These are phyloP conservation scores for Podaxis sp. DNA, from an alignment of 768 basidiomycete genomes.

Conservation along the genomic window DNA sequence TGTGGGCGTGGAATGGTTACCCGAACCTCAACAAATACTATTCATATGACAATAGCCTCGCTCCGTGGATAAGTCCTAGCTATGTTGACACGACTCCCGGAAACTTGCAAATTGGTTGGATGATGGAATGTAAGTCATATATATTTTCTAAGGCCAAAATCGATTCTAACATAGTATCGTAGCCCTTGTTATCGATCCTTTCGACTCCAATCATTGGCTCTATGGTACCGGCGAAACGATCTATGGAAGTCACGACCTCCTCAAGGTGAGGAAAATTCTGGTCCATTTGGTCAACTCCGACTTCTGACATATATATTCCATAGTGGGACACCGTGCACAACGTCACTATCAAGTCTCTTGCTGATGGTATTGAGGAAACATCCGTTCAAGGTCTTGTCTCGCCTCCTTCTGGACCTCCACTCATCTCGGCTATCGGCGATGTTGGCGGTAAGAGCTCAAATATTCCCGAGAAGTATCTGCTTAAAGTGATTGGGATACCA, in stretches of 20 bases:
- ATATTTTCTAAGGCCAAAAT: background rate
- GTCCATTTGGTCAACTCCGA: slow-evolving; percentile 1
- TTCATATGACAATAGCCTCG: slow-evolving; percentile 51
- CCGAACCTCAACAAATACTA: slow-evolving; percentile 52
- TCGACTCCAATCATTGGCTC: slow-evolving; percentile 68
- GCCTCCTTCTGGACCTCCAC: slow-evolving; percentile 55
- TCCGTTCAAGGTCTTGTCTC: slow-evolving; percentile 59
- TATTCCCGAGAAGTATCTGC: background rate
- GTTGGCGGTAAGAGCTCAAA: slow-evolving; percentile 40
- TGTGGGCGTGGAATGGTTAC: slow-evolving; percentile 56
- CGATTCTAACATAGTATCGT: background rate
- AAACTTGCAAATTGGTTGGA: slow-evolving; percentile 62
- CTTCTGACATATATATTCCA: slow-evolving; percentile 3
- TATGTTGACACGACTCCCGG: slow-evolving; percentile 43
- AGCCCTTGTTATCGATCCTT: slow-evolving; percentile 61
- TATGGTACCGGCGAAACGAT: slow-evolving; percentile 72
- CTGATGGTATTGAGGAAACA: slow-evolving; percentile 67
- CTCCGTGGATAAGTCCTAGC: slow-evolving; percentile 60
- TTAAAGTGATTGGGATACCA: slow-evolving; percentile 16
- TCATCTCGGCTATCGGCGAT: slow-evolving; percentile 59
- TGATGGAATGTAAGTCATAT: slow-evolving; percentile 56
- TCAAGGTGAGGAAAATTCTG: slow-evolving; percentile 29
- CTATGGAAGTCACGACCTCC: slow-evolving; percentile 57
- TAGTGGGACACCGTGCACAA: slow-evolving; percentile 64
- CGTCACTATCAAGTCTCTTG: slow-evolving; percentile 57